These are phyloP conservation scores for Cenchrus fungigraminus DNA, from an alignment of 176 grass and related monocot genomes.

Conservation along the genomic window DNA sequence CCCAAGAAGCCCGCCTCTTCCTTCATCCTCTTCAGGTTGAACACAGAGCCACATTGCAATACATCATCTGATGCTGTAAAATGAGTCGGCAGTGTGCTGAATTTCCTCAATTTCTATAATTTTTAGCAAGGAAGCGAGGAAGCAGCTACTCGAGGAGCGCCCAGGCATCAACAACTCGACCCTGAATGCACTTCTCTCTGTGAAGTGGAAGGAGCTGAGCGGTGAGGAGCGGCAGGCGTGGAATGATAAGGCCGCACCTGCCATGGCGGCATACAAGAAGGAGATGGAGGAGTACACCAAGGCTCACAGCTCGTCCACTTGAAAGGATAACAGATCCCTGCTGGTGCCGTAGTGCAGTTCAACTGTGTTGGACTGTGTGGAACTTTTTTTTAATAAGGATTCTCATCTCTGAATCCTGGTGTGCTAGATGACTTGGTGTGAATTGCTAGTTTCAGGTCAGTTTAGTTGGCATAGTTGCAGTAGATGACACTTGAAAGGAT, in stretches of 20 bases:
- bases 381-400: constrained; percentile 34
- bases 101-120: not conserved
- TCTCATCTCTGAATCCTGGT: constrained; percentile 57
- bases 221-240: constrained; percentile 62
- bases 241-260: constrained; percentile 58
- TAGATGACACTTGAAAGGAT: not conserved
- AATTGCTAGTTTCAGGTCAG: not conserved
- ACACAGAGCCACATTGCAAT: not conserved
- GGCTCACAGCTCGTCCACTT: constrained; percentile 39
- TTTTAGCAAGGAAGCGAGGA: constrained; percentile 71
- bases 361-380: not conserved
- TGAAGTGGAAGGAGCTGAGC: constrained; percentile 91
- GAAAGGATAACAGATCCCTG: not conserved
- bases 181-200: constrained; percentile 63
- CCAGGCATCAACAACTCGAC: constrained; percentile 55
- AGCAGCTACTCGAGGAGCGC: constrained; percentile 60
- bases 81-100: not conserved
- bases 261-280: constrained; percentile 63
- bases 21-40: constrained; percentile 84
- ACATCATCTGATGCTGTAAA: not conserved
- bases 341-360: not conserved
- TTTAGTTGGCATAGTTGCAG: not conserved
- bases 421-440: not conserved
- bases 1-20: constrained; percentile 79
- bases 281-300: constrained; percentile 83